Evolutionary conservation across 768 basidiomycete species (phyloP).

Genomic region (Leccinum rimulosum): DNA sequence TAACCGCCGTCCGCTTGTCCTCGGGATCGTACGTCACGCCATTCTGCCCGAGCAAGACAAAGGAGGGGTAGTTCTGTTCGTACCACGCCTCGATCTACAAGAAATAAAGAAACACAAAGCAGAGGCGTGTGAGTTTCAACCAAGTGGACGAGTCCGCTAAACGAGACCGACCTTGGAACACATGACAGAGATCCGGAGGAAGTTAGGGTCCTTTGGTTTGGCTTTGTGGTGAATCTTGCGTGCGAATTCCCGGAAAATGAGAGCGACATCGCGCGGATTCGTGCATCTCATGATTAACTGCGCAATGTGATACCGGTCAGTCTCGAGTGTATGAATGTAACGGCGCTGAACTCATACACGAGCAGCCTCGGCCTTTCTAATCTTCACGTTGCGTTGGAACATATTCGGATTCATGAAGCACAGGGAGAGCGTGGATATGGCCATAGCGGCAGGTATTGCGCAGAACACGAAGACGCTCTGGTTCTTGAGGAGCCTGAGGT

Average conservation of each 20-base stretch:
- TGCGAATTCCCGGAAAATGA: slow-evolving; percentile 81
- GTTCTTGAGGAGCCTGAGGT: slow-evolving; percentile 80
- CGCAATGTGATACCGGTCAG: background rate
- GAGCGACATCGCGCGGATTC: slow-evolving; percentile 88
- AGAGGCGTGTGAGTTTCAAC: slow-evolving; percentile 4
- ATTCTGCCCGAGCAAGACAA: slow-evolving; percentile 44
- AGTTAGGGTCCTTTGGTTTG: slow-evolving; percentile 79
- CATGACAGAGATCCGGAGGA: slow-evolving; percentile 75
- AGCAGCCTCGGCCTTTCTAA: slow-evolving; percentile 89
- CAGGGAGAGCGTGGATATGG: slow-evolving; percentile 86
- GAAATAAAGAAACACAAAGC: background rate
- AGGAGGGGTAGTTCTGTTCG: slow-evolving; percentile 92
- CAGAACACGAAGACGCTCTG: slow-evolving; percentile 96
- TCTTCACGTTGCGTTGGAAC: slow-evolving; percentile 89
- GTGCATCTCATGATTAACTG: slow-evolving; percentile 91
- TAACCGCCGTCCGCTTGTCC: slow-evolving; percentile 58
- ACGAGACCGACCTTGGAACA: slow-evolving; percentile 67
- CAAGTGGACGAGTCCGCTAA: background rate
- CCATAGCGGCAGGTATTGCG: slow-evolving; percentile 93
- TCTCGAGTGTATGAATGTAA: background rate
- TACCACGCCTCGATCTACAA: slow-evolving; percentile 88
- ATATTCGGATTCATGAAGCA: slow-evolving; percentile 93
- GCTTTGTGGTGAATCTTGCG: slow-evolving; percentile 83
- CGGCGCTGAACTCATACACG: slow-evolving; percentile 43
- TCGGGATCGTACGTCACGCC: slow-evolving; percentile 40